Evolutionary conservation across 345 rosid species (phyloP).

Genomic region (Eucalyptus sp.): DNA sequence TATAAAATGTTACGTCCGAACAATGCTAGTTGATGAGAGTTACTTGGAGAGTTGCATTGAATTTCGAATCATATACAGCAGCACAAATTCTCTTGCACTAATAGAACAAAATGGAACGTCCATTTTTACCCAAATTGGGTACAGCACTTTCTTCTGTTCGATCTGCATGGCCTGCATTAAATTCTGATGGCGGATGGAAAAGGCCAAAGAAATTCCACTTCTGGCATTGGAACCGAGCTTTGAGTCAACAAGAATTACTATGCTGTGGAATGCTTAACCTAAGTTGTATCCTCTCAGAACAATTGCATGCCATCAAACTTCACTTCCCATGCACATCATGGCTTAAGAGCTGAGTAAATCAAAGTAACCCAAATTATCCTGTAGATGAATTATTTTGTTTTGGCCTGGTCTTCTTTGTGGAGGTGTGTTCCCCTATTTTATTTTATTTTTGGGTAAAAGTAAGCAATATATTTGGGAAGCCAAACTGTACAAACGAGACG

Average conservation of each 20-base stretch:
- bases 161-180: background rate
- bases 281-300: background rate
- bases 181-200: background rate
- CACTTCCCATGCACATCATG: background rate
- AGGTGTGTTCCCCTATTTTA: background rate
- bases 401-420: background rate
- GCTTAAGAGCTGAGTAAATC: background rate
- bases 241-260: background rate
- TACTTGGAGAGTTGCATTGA: background rate
- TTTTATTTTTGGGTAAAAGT: no score
- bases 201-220: background rate
- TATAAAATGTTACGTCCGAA: background rate
- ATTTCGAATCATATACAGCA: background rate
- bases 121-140: background rate
- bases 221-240: background rate
- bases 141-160: background rate
- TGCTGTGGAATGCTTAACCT: background rate
- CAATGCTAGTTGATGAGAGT: background rate
- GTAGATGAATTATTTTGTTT: background rate
- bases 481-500: no score
- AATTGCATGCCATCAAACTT: background rate
- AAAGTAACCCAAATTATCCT: background rate
- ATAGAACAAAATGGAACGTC: background rate
- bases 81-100: background rate
- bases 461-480: no score